Evolutionary conservation across 164 flowering plant species (phyloP), one percentile per base, ranked within the genome.

Genomic region (Warburgia ugandensis): DNA sequence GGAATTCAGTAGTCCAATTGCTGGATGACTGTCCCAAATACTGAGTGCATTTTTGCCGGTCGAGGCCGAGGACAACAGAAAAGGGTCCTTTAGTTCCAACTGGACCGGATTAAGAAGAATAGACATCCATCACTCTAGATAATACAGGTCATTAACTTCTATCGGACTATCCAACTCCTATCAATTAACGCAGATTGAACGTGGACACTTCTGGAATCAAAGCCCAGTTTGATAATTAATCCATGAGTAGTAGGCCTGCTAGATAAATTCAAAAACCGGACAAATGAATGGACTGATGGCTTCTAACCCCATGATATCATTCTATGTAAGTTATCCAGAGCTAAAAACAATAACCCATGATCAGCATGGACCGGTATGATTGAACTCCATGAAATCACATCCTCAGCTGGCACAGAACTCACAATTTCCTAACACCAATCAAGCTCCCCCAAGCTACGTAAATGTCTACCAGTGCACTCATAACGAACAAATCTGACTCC

Each of bases 341-440:
- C 77, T 52, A 74, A 77, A 45, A 21, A 22, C 38, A 68, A 31
- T 4, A 65, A 52, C 29, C 70, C 85, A 55, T 63, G 54, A 4
- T 65, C 58, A 1, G 76, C 77, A 69, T 56, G 67, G 4, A 75
- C 73, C 11, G 76, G 68, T 56, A 83, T 69, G 45, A 88, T 62
- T 4, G 88, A 88, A 53, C 83, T 88, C 94, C 89, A 81, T 3
- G 91, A 83, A 46, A 82, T 73, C 22, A 83, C 80, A 52, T 80
- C 77, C 52, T 63, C 64, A 1, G 38, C 35, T 14, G 63, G 70
- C 56, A 85, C 75, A 13, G 62, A 53, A 31, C 68, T 64, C 41
- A n/a, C 8, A 79, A 61, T 43, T 64, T 76, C 45, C 22, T 61
- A 3, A 89, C 76, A 61, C 66, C 86, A 19, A 21, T 27, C 35